A percentile compares a stretch with the other conserved stretches of the same genome.
These are phyloP conservation scores for Solanum lignicaule DNA, from an alignment of 257 asterid species.

Conservation along the genomic window DNA sequence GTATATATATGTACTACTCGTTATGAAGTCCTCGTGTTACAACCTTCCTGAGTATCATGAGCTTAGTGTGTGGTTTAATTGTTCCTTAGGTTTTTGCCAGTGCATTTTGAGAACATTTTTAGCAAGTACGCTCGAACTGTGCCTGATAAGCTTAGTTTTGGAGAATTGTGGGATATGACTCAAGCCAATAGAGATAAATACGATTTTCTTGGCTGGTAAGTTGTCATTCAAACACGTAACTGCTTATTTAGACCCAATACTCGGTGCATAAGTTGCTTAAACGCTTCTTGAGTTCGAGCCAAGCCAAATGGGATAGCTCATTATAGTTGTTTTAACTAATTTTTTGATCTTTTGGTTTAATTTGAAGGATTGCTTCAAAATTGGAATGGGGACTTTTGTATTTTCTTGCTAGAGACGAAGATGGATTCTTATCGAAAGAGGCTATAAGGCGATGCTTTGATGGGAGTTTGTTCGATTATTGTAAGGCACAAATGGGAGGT, in stretches of 20 bases:
- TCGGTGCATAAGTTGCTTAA: not conserved
- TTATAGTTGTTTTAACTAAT: not conserved
- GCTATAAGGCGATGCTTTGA: conserved; percentile 74
- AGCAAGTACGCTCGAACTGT: conserved; percentile 51
- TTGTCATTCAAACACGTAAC: not conserved
- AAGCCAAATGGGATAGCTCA: not conserved
- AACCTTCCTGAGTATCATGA: not conserved
- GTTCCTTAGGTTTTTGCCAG: conserved; percentile 42
- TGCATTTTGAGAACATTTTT: conserved; percentile 63
- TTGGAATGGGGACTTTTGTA: conserved; percentile 59
- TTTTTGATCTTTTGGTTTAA: too few species aligned
- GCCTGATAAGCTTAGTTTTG: conserved; percentile 61
- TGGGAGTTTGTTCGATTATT: conserved; percentile 82
- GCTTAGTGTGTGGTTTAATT: not conserved
- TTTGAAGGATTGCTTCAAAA: conserved; percentile 49
- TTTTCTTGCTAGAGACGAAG: conserved; percentile 57
- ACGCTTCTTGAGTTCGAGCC: not conserved
- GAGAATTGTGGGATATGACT: conserved; percentile 75
- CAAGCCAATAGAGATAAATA: conserved; percentile 51
- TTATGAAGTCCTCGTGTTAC: not conserved
- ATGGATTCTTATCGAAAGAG: conserved; percentile 73
- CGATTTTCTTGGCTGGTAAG: conserved; percentile 29
- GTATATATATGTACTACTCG: not conserved
- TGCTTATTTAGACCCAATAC: not conserved
- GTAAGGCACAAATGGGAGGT: conserved; percentile 36